A percentile compares a stretch with the other conserved stretches of the same genome.
Conservation (phyloP, 352 stramenopile species). For the Pythium aquatile region DNA sequence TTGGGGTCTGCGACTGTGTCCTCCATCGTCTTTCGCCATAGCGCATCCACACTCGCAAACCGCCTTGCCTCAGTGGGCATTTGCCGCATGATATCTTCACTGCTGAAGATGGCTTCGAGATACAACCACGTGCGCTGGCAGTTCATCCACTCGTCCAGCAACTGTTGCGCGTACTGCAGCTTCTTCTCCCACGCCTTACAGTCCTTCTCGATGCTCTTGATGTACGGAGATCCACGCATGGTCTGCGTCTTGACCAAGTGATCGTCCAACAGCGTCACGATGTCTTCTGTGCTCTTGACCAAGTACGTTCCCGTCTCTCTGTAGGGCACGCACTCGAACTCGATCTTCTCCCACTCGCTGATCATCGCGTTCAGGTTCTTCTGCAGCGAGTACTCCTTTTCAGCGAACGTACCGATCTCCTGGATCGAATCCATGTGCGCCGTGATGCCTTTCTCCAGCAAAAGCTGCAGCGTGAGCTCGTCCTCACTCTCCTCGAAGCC, state of each 20-base stretch:
- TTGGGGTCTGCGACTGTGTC: slow-evolving; percentile 86
- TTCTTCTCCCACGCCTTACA: slow-evolving; percentile 90
- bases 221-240: slow-evolving; percentile 94
- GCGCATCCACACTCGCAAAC: slow-evolving; percentile 86
- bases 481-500: slow-evolving; percentile 86
- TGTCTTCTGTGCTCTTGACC: slow-evolving; percentile 85
- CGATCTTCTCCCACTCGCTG: slow-evolving; percentile 91
- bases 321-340: slow-evolving; percentile 92
- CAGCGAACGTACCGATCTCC: slow-evolving; percentile 88
- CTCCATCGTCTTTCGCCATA: slow-evolving; percentile 93
- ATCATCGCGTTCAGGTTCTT: slow-evolving; percentile 94
- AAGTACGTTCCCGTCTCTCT: slow-evolving; percentile 92
- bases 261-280: slow-evolving; percentile 91
- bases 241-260: slow-evolving; percentile 95
- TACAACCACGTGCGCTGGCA: slow-evolving; percentile 96
- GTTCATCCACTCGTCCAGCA: slow-evolving; percentile 94
- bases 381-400: slow-evolving; percentile 95
- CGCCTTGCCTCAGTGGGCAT: slow-evolving; percentile 91
- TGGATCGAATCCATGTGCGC: slow-evolving; percentile 90
- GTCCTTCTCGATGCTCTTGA: slow-evolving; percentile 92
- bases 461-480: slow-evolving; percentile 77
- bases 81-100: slow-evolving; percentile 95
- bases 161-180: slow-evolving; percentile 84
- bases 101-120: slow-evolving; percentile 95
- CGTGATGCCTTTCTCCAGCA: slow-evolving; percentile 82